Base-by-base conservation (phyloP, 2,329 filamentous ascomycete species). In the Aspergillus pseudonomiae region DNA sequence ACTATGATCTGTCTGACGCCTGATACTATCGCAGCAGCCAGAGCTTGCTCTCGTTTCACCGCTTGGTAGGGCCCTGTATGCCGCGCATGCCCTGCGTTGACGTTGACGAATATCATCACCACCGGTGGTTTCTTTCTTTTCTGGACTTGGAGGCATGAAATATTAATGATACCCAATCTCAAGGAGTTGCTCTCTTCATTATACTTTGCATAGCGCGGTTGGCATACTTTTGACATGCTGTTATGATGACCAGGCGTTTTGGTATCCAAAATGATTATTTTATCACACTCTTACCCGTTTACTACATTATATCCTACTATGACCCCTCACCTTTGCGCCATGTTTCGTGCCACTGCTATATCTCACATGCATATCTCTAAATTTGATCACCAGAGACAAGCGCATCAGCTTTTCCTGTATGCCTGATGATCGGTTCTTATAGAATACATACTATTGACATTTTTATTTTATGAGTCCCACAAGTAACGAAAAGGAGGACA, bases 161-260 rank as follows among this genome's bases (percentile, higher is more conserved):
- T 59, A 71, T 73, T 69, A 69, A 75, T 74, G 75, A 78, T 78
- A 78, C 76, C 75, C 75, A 72, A 73, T 69, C 68, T 74, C 73
- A 76, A 67, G 71, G 65, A 68, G 65, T 69, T 70, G 55, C 59
- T 68, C 32, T 61, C 66, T 65, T 65, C 60, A 63, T 69, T 67
- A 66, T 66, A 70, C 69, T 73, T 77, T 78, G 75, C 77, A 78
- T 78, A 78, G 75, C 76, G 75, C 69, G 75, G 74, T 74, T 72
- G 72, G 75, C 73, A 74, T 73, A 67, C 61, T 73, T 55, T 69
- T 69, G 68, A 72, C 68, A 70, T 75, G 68, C 69, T 71, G 70
- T 77, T 69, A 74, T 71, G 71, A 74, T 63, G 68, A 64, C 71
- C 67, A 67, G 75, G 75, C 73, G 76, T 78, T 75, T 70, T 71